These are phyloP conservation scores for Solanum dulcamara DNA, from an alignment of 257 asterid genomes.

Conservation along the genomic window DNA sequence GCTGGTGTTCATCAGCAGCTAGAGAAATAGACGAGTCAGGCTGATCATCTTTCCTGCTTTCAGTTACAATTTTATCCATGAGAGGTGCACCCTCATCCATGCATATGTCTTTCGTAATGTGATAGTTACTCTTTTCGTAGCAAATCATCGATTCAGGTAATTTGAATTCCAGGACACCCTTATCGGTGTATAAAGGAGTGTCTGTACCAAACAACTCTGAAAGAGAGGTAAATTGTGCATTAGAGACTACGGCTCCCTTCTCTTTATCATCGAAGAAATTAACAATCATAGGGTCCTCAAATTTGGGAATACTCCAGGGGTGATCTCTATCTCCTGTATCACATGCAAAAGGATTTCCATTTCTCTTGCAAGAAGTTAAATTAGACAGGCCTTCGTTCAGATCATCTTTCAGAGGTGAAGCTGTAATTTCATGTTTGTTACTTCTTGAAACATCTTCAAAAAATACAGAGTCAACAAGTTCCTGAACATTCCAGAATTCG, in stretches of 20 bases:
- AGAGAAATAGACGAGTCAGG: conserved; percentile 7
- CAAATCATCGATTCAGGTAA: conserved; percentile 43
- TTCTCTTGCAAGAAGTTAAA: conserved; percentile 12
- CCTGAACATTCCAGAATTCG: conserved; percentile 13
- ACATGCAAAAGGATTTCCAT: conserved; percentile 21
- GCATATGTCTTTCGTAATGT: conserved; percentile 61
- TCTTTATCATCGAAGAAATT: conserved; percentile 5
- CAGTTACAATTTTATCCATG: conserved; percentile 24
- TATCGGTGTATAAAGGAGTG: conserved; percentile 21
- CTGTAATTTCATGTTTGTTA: background rate
- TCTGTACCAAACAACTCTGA: conserved; percentile 13
- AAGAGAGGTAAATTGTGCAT: conserved; percentile 6
- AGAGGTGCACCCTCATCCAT: conserved; percentile 55
- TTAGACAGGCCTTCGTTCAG: conserved; percentile 8
- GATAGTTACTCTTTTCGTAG: conserved; percentile 31
- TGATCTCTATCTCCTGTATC: conserved; percentile 16
- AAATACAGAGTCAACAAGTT: conserved; percentile 8
- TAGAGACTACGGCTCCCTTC: conserved; percentile 18
- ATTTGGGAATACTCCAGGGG: conserved; percentile 12
- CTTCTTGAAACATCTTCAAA: conserved; percentile 15
- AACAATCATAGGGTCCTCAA: conserved; percentile 9
- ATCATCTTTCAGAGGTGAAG: background rate
- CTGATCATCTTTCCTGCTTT: conserved; percentile 18
- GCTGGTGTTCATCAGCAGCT: conserved; percentile 8
- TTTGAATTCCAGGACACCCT: conserved; percentile 41